Evolutionary conservation across 2,329 filamentous ascomycete genomes (phyloP).

Genomic region (Pyrenophora tritici-repentis): DNA sequence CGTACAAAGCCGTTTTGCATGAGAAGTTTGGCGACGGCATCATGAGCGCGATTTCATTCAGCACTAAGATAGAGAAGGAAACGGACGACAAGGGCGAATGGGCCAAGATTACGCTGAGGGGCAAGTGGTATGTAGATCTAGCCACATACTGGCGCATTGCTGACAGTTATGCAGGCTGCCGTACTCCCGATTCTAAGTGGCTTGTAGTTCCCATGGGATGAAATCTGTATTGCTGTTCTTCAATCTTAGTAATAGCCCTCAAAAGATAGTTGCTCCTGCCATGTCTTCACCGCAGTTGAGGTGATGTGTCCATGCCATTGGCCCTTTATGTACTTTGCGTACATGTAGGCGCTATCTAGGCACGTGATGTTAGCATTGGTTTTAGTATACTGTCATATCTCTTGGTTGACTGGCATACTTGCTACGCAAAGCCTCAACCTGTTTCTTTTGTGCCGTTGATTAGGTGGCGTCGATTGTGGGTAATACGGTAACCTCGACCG

Average conservation of each 20-base stretch:
- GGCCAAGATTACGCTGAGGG: conserved; percentile 82
- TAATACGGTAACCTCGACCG: not conserved
- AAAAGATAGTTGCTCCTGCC: no score
- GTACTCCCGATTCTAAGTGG: conserved; percentile 53
- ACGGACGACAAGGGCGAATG: conserved; percentile 81
- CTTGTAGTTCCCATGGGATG: not conserved
- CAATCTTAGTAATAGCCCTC: no score
- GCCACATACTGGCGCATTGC: not conserved
- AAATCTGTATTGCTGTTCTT: no score
- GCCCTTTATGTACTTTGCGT: no score
- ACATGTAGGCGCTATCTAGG: no score
- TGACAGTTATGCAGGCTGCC: conserved; percentile 50
- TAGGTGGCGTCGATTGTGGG: not conserved
- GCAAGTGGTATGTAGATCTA: conserved; percentile 71
- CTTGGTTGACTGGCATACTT: no score
- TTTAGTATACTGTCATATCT: no score
- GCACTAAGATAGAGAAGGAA: conserved; percentile 92
- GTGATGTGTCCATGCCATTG: no score
- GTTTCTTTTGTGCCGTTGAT: no score
- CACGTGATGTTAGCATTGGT: no score
- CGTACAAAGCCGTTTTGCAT: conserved; percentile 92
- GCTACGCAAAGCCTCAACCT: no score
- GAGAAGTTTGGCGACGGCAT: conserved; percentile 85
- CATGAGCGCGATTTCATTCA: conserved; percentile 94
- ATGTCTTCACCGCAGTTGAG: no score